Percentiles rank a stretch among this genome's conserved stretches.
These are phyloP conservation scores for Sporobolomyces pararoseus DNA, from an alignment of 768 basidiomycete species.

Conservation along the genomic window DNA sequence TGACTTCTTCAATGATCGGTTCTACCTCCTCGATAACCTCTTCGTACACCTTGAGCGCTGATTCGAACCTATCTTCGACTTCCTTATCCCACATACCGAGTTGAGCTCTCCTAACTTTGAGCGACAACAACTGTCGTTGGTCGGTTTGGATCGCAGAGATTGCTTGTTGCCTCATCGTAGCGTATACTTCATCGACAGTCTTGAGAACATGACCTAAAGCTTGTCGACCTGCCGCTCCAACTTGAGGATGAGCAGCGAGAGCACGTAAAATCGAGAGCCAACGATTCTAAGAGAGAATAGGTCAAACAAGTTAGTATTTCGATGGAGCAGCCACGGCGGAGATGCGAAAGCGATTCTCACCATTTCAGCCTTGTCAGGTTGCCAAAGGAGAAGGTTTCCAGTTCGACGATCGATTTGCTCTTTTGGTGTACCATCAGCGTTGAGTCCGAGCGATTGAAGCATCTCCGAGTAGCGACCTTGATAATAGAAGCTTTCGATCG, in stretches of 20 bases:
- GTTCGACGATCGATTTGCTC: neutral
- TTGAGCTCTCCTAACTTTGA: slow-evolving; percentile 31
- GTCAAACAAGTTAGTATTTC: neutral
- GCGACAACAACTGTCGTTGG: slow-evolving; percentile 15
- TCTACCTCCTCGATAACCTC: slow-evolving; percentile 11
- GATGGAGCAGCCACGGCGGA: neutral
- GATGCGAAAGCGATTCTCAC: neutral
- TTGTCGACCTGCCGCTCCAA: slow-evolving; percentile 16
- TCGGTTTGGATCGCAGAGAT: slow-evolving; percentile 29
- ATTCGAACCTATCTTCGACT: slow-evolving; percentile 36
- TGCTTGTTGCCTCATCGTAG: slow-evolving; percentile 30
- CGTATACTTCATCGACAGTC: slow-evolving; percentile 42
- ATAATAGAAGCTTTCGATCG: slow-evolving; percentile 42
- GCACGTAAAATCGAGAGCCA: slow-evolving; percentile 39
- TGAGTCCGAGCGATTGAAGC: slow-evolving; percentile 25
- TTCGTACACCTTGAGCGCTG: slow-evolving; percentile 33
- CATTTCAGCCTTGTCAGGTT: slow-evolving; percentile 28
- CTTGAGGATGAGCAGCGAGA: slow-evolving; percentile 33
- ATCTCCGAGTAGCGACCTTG: slow-evolving; percentile 20
- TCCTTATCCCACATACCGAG: slow-evolving; percentile 36
- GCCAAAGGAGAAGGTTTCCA: neutral
- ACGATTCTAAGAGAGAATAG: slow-evolving; percentile 16
- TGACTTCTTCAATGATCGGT: slow-evolving; percentile 25
- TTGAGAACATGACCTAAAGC: slow-evolving; percentile 28
- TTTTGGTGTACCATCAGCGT: slow-evolving; percentile 18